Base-by-base conservation (phyloP, 2,329 filamentous ascomycete species). In the Plenodomus biglobosus region DNA sequence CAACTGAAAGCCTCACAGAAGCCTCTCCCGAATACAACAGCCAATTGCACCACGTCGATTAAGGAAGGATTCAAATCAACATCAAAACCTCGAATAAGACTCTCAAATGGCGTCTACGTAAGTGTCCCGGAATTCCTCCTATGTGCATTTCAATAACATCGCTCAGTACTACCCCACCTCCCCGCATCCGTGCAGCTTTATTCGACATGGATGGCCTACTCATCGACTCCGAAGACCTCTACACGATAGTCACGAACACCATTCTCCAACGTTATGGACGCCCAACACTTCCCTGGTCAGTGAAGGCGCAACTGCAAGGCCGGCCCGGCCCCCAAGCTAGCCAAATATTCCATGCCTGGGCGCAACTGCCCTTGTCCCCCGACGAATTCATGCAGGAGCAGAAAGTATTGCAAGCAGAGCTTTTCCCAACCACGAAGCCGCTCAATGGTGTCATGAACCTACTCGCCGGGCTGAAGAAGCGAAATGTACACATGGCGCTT, bases 191-290 rank as follows among this genome's bases (percentile, higher is more conserved):
- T 61, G 94, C 92, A 60, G 96, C 92, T 73, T 85, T 99, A 57
- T 97, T 99, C 72, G 94, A 99, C 78, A 96, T 97, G 92, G 94
- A 99, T 73, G 94, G 94, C 52, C 86, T 99, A 30, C 83, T 99
- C 17, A 88, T 99, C 68, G 86, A 97, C 74, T 91, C 89, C 27
- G 94, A 97, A 77, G 94, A 97, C 67, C 77, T 84, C 49, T 97
- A 97, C 78, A 94, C 90, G 0, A 70, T 82, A 20, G 87, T 88
- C 73, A 87, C 91, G 52, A 96, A 99, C 75, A 78, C 84, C 19
- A 82, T 97, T 32, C 85, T 99, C 34, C 78, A 80, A 47, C 85
- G 87, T 66, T 90, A 94, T 72, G 47, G 80, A 63, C 84, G 84
- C 41, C 87, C 89, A 1, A 70, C 76, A 13, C 78, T 97, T n/a